These are phyloP conservation scores for Globisporangium parvum DNA, from an alignment of 352 stramenopile species.

Conservation along the genomic window DNA sequence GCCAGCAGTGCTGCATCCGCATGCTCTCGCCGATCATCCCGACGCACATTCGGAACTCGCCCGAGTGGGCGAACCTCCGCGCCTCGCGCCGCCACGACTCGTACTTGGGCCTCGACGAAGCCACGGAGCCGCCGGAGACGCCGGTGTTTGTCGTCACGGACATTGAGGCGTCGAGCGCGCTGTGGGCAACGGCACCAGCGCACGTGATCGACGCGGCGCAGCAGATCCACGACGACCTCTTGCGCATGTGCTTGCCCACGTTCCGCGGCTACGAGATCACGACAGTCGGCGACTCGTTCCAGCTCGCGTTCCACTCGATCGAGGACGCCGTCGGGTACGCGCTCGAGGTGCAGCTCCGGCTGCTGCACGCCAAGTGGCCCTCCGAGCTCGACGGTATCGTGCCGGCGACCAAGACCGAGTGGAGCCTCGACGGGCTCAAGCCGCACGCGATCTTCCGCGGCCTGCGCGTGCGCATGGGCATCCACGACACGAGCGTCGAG, in stretches of 20 bases:
- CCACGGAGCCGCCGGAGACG: slow-evolving; percentile 19
- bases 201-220: slow-evolving; percentile 54
- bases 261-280: slow-evolving; percentile 75
- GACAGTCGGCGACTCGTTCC: slow-evolving; percentile 64
- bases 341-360: slow-evolving; percentile 50
- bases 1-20: slow-evolving; percentile 50
- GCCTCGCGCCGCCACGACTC: slow-evolving; percentile 21
- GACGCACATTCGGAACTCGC: slow-evolving; percentile 45
- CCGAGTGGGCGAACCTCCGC: slow-evolving; percentile 11
- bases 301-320: slow-evolving; percentile 66
- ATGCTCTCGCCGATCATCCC: slow-evolving; percentile 47
- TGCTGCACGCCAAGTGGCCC: slow-evolving; percentile 59
- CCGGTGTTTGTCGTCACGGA: slow-evolving; percentile 77
- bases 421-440: slow-evolving; percentile 23
- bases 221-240: slow-evolving; percentile 56
- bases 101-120: slow-evolving; percentile 25
- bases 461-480: slow-evolving; percentile 69
- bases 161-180: slow-evolving; percentile 66
- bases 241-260: slow-evolving; percentile 41
- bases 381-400: slow-evolving; percentile 41
- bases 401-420: slow-evolving; percentile 51
- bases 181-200: slow-evolving; percentile 54
- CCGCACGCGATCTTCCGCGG: slow-evolving; percentile 37
- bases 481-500: slow-evolving; percentile 44
- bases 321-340: slow-evolving; percentile 59